Evolutionary conservation across 257 asterid genomes (phyloP), one percentile per base, ranked within the genome.

Genomic region (Solanum rostratum): DNA sequence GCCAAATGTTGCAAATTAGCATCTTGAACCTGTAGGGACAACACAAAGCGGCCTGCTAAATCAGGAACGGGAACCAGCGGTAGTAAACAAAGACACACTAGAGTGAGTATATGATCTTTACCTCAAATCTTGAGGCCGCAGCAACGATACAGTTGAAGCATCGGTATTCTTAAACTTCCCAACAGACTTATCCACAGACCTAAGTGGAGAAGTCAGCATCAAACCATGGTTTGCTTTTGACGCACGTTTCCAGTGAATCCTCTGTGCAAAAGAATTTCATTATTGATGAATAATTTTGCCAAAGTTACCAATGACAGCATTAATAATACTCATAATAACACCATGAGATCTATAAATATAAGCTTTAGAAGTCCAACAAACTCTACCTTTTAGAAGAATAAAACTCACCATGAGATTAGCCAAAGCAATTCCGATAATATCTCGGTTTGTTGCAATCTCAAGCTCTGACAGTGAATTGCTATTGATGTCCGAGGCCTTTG

Each of bases 111-210:
- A 45, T 83, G 85, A 81, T 66, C 52, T 60, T 57, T 90, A 94
- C 99, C 97, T 96, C 87, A 96, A 90, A 92, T 96, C 98, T 86
- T 89, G 95, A 84, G 99, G 98, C 70, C 98, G 93, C 88, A 96
- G 84, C 88, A 95, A 81, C 86, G 98, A 96, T 84, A 88, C 88
- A 63, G 88, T 89, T 50, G 92, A 85, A 68, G 90, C 84, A 83
- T 90, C 88, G 8, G 83, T 87, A 49, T 89, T 86, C 82, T 87
- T 88, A 84, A 80, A 84, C 65, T 88, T 93, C 83, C 88, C 93
- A 22, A 88, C 93, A 27, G 90, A 81, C 80, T 85, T 90, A 84
- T 91, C 85, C 86, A 90, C 90, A 80, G 94, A 91, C 84, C 97
- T 92, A 84, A 96, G 94, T 1, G 99, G 98, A 87, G 98, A 93